A percentile compares a stretch with the other conserved stretches of the same genome.
These are phyloP conservation scores for Babesia sp. DNA, from an alignment of 169 alveolate genomes.

Conservation along the genomic window DNA sequence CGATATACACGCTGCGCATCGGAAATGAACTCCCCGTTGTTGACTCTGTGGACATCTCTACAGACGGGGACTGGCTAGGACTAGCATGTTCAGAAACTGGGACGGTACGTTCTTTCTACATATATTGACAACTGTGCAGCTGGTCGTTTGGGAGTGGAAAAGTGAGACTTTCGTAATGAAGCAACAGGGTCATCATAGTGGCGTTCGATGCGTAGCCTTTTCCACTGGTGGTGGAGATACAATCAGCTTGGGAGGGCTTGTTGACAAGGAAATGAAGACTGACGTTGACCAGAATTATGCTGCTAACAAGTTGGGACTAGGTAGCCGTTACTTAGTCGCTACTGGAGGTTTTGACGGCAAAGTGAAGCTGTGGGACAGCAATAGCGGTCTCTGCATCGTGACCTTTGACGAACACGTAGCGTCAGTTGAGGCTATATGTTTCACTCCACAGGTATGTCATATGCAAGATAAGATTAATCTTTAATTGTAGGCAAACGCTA, in stretches of 20 bases:
- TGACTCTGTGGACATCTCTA: conserved; percentile 71
- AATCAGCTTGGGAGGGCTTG: conserved; percentile 44
- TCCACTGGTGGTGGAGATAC: conserved; percentile 65
- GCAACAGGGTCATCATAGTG: conserved; percentile 90
- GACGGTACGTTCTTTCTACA: conserved; percentile 40
- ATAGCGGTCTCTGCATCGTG: conserved; percentile 90
- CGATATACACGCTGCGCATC: conserved; percentile 70
- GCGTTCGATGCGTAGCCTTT: conserved; percentile 70
- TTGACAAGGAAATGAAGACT: conserved; percentile 36
- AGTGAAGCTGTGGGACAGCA: conserved; percentile 94
- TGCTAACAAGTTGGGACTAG: conserved; percentile 77
- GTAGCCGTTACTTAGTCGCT: conserved; percentile 89
- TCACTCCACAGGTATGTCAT: conserved; percentile 83
- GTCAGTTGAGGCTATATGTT: conserved; percentile 88
- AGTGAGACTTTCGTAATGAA: conserved; percentile 94
- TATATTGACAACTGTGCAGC: conserved; percentile 23
- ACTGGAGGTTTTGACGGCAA: conserved; percentile 97
- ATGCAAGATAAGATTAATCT: not conserved
- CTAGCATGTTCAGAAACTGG: conserved; percentile 84
- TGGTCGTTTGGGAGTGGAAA: conserved; percentile 99
- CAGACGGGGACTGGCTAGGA: conserved; percentile 90
- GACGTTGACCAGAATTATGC: conserved; percentile 54
- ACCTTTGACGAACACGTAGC: conserved; percentile 95
- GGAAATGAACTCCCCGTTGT: conserved; percentile 64
- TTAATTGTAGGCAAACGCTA: conserved; percentile 81